phyloP scores from a whole-genome alignment of 768 basidiomycete genomes.

The Boletus patriciae region DNA sequence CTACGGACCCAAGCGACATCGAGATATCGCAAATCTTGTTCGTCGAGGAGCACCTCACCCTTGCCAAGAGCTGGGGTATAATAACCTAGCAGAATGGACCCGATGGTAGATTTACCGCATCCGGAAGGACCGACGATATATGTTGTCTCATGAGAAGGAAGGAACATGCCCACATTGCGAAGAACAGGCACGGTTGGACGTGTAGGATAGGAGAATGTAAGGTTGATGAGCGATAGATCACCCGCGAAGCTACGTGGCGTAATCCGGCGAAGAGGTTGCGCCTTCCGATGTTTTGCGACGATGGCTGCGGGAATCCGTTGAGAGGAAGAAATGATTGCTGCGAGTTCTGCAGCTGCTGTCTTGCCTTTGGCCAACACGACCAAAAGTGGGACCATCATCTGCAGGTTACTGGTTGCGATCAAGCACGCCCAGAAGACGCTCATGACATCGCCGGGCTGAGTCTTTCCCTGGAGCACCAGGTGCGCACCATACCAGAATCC shows the following conservation, averaged over 20 bases:
- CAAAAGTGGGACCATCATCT: constrained; percentile 82
- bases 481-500: constrained; percentile 95
- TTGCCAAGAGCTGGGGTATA: constrained; percentile 54
- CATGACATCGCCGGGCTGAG: constrained; percentile 78
- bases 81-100: constrained; percentile 64
- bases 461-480: constrained; percentile 76
- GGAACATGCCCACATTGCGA: constrained; percentile 58
- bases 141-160: constrained; percentile 71
- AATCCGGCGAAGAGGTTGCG: constrained; percentile 57
- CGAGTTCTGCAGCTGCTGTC: constrained; percentile 31
- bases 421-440: constrained; percentile 98
- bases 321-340: constrained; percentile 26
- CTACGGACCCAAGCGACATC: constrained; percentile 66
- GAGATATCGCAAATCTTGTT: constrained; percentile 73
- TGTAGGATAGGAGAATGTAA: constrained; percentile 74
- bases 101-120: constrained; percentile 74
- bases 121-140: constrained; percentile 81
- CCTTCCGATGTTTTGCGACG: constrained; percentile 13
- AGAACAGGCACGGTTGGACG: constrained; percentile 63
- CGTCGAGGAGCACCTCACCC: constrained; percentile 78
- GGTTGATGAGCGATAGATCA: constrained; percentile 60
- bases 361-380: constrained; percentile 72
- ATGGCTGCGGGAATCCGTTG: constrained; percentile 37
- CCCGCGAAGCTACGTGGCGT: constrained; percentile 63
- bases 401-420: constrained; percentile 83